Conservation (phyloP, 805 yeast genomes). For the Blastobotrys terrestris region DNA sequence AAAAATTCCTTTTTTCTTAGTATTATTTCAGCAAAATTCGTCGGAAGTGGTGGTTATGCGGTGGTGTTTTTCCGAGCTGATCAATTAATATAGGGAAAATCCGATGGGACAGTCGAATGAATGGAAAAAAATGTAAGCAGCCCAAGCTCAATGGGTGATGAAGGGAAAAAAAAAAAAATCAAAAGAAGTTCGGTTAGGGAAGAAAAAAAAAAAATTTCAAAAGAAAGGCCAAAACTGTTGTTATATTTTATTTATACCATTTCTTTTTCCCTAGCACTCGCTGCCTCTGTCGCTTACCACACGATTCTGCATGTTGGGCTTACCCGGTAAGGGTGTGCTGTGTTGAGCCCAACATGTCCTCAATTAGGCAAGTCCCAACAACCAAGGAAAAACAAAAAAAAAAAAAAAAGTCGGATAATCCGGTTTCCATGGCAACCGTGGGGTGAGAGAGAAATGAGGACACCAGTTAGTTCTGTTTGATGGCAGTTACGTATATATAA, state of each 20-base stretch:
- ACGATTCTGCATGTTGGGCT: not conserved
- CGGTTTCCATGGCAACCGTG: not conserved
- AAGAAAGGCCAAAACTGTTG: not conserved
- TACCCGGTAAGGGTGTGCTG: not conserved
- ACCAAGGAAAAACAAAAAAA: not conserved
- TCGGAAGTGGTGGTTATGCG: not conserved
- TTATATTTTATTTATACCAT: no score
- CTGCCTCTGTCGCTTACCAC: not conserved
- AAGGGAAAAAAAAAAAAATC: not conserved
- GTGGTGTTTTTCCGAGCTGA: not conserved
- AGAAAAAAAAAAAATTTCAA: no score
- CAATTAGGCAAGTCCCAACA: not conserved
- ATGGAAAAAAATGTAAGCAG: no score
- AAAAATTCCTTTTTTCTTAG: no score
- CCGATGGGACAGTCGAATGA: no score
- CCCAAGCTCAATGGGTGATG: not conserved
- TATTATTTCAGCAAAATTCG: not conserved
- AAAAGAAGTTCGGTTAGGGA: not conserved
- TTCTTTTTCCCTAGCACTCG: no score
- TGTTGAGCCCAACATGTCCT: not conserved
- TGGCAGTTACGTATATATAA: no score
- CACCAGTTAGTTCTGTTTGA: no score
- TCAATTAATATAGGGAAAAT: not conserved
- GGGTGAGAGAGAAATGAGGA: no score
- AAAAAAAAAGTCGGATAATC: not conserved